phyloP scores from a whole-genome alignment of 306 rosid genomes.

The Acmispon strigosus region DNA sequence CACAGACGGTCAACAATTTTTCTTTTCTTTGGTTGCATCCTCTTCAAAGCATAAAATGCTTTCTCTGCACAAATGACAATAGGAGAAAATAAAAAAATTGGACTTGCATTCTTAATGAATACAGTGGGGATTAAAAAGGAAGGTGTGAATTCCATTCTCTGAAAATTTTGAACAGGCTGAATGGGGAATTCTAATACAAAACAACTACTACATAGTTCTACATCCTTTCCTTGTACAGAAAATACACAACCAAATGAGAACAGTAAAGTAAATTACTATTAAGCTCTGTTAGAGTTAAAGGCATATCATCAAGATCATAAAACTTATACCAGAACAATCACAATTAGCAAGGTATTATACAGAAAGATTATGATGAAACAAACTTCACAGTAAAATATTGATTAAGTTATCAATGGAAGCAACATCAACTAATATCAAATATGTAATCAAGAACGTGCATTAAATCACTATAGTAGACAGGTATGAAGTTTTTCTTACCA shows the following conservation, averaged over 20 bases:
- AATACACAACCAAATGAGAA: neutral
- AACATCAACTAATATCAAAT: neutral
- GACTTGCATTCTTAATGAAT: too few relatives aligned
- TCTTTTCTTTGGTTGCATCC: too few relatives aligned
- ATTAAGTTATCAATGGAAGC: neutral
- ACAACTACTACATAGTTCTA: too few relatives aligned
- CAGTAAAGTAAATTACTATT: slow-evolving; percentile 1
- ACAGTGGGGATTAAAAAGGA: too few relatives aligned
- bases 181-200: too few relatives aligned
- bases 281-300: neutral
- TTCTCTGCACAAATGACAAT: too few relatives aligned
- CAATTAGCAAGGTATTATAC: neutral
- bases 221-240: too few relatives aligned
- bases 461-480: slow-evolving; percentile 4
- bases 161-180: too few relatives aligned
- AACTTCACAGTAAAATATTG: neutral
- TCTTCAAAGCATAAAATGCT: too few relatives aligned
- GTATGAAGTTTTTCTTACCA: slow-evolving; percentile 41
- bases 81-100: too few relatives aligned
- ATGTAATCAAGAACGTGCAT: slow-evolving; percentile 6
- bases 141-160: too few relatives aligned
- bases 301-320: neutral
- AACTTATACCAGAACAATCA: neutral
- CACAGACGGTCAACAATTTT: too few relatives aligned
- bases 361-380: neutral